These are phyloP conservation scores for Quercus tomentella DNA, from an alignment of 331 rosid genomes.

Conservation along the genomic window DNA sequence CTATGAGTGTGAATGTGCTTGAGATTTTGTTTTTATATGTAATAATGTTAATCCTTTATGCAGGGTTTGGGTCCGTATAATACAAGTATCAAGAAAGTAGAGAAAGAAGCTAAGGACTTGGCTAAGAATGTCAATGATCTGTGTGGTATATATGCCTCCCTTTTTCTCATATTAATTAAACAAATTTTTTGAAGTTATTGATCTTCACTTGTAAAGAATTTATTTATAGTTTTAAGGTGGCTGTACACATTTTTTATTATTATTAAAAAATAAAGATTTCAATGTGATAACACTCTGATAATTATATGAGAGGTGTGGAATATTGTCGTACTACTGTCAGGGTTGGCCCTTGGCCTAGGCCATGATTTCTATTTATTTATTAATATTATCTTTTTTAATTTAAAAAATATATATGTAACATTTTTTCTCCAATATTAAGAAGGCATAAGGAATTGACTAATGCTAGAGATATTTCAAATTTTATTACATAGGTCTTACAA, in stretches of 20 bases:
- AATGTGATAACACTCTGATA: neutral
- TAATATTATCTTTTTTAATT: too few species aligned
- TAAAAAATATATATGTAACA: too few species aligned
- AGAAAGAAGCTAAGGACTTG: conserved; percentile 87
- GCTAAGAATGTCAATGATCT: conserved; percentile 90
- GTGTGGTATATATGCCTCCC: conserved; percentile 44
- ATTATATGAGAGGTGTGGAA: neutral
- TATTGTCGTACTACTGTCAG: too few species aligned
- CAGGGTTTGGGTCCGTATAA: conserved; percentile 99
- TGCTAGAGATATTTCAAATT: too few species aligned
- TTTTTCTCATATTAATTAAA: neutral
- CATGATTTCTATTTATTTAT: too few species aligned
- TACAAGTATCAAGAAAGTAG: conserved; percentile 67
- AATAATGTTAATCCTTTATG: conserved; percentile 7
- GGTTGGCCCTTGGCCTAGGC: too few species aligned
- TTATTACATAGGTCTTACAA: too few species aligned
- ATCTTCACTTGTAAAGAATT: neutral
- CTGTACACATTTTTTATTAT: neutral
- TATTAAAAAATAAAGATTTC: neutral
- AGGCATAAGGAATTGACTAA: too few species aligned
- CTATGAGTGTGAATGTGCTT: neutral
- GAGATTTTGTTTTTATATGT: neutral
- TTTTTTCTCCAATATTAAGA: too few species aligned
- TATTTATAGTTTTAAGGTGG: neutral
- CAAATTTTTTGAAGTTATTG: neutral